These are phyloP conservation scores for Sporothrix brunneoviolacea DNA, from an alignment of 2,329 filamentous ascomycete species.

Conservation along the genomic window DNA sequence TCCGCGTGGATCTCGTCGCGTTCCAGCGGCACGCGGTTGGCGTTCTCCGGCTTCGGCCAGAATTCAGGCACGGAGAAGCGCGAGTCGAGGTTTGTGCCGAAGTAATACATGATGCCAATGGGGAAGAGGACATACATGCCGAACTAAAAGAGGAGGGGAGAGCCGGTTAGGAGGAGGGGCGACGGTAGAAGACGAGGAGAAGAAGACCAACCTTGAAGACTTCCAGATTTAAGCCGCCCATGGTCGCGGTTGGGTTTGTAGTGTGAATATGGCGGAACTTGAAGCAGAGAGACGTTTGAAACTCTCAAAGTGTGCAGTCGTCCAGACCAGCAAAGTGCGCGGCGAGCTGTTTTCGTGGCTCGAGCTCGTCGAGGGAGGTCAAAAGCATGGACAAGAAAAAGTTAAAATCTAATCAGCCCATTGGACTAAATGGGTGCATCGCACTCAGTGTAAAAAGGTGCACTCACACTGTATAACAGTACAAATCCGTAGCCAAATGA, in stretches of 20 bases:
- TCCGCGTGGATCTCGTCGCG: conserved; percentile 78
- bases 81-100: conserved; percentile 93
- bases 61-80: conserved; percentile 85
- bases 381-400: too few relatives aligned
- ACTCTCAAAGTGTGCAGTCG: too few relatives aligned
- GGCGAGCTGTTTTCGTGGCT: not conserved
- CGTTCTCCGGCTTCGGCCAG: conserved; percentile 79
- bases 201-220: conserved; percentile 70
- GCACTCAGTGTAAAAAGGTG: too few relatives aligned
- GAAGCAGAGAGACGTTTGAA: too few relatives aligned
- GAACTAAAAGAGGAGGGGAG: conserved; percentile 54
- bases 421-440: too few relatives aligned
- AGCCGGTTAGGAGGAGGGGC: not conserved
- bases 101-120: conserved; percentile 99
- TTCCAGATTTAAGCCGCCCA: conserved; percentile 87
- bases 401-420: too few relatives aligned
- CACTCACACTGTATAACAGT: too few relatives aligned
- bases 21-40: conserved; percentile 69
- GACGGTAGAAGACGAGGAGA: not conserved
- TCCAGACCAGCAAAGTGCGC: not conserved
- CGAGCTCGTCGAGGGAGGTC: conserved; percentile 2
- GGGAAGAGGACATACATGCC: conserved; percentile 99
- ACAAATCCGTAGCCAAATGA: too few relatives aligned
- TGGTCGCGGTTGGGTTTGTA: conserved; percentile 27
- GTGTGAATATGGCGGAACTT: not conserved